Evolutionary conservation across 2,329 filamentous ascomycete species (phyloP).

Genomic region (Diaporthe amygdali): DNA sequence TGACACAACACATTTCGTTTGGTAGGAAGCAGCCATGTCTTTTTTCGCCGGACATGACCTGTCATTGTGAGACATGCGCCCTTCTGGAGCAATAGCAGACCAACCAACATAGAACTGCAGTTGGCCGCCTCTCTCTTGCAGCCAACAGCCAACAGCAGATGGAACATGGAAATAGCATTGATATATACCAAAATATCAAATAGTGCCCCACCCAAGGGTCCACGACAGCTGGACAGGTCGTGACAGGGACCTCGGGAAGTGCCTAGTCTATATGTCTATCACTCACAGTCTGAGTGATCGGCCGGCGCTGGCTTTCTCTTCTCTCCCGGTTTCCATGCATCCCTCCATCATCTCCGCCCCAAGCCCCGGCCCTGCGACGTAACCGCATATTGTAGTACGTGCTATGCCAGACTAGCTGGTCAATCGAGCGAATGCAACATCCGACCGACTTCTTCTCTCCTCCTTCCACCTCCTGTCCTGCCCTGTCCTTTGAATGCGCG

Average conservation of each 20-base stretch:
- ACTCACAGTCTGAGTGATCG: conserved; percentile 11
- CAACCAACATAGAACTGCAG: not conserved
- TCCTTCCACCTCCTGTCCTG: not conserved
- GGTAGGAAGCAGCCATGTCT: not conserved
- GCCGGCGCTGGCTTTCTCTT: not conserved
- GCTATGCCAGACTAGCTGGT: not conserved
- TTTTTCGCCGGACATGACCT: not conserved
- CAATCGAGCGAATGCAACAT: not conserved
- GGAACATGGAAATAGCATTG: not conserved
- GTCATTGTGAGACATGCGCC: not conserved
- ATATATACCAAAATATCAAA: not conserved
- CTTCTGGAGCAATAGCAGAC: not conserved
- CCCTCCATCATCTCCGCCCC: not conserved
- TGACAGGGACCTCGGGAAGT: not conserved
- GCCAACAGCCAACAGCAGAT: conserved; percentile 8
- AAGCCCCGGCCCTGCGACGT: not conserved
- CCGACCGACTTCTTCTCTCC: not conserved
- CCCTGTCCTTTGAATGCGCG: not conserved
- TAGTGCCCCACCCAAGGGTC: not conserved
- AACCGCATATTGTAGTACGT: not conserved
- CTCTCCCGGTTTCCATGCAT: not conserved
- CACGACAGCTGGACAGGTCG: not conserved
- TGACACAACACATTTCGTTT: not conserved
- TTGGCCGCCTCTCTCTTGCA: not conserved
- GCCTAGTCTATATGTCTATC: not conserved